Percentiles rank a stretch among this genome's conserved stretches.
phyloP scores from a whole-genome alignment of 2,329 filamentous ascomycete genomes.

The Sporothrix brasiliensis region DNA sequence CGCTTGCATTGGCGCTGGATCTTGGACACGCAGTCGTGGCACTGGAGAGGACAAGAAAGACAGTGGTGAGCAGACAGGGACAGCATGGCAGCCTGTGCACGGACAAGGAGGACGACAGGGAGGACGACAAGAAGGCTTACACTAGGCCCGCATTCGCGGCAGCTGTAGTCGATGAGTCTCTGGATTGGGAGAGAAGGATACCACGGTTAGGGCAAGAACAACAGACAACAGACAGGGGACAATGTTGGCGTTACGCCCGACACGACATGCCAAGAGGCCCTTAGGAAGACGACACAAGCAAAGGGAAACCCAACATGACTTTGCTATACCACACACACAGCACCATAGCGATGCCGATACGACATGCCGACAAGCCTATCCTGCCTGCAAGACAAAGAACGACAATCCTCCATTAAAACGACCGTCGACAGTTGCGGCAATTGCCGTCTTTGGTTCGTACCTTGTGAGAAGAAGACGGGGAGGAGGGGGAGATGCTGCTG shows the following conservation, averaged over 20 bases:
- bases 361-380: not conserved
- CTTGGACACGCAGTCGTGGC: constrained; percentile 70
- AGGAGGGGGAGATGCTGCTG: constrained; percentile 27
- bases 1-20: constrained; percentile 72
- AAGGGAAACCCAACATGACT: not conserved
- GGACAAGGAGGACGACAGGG: not conserved
- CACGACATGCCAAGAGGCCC: not conserved
- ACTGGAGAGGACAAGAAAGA: constrained; percentile 52
- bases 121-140: constrained; percentile 21
- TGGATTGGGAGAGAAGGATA: constrained; percentile 9
- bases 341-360: not conserved
- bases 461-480: constrained; percentile 31
- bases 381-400: not conserved
- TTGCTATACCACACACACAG: not conserved
- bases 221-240: not conserved
- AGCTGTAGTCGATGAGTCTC: constrained; percentile 32
- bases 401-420: not conserved
- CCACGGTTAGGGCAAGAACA: not conserved
- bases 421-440: constrained; percentile 33
- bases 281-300: not conserved
- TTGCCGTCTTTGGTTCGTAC: constrained; percentile 35
- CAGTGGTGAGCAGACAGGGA: not conserved
- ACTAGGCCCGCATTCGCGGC: constrained; percentile 34
- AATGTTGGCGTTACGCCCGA: not conserved
- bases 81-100: not conserved